These are phyloP conservation scores for Backusella westeae DNA, from an alignment of 192 early-diverging fungal genomes.

Conservation along the genomic window DNA sequence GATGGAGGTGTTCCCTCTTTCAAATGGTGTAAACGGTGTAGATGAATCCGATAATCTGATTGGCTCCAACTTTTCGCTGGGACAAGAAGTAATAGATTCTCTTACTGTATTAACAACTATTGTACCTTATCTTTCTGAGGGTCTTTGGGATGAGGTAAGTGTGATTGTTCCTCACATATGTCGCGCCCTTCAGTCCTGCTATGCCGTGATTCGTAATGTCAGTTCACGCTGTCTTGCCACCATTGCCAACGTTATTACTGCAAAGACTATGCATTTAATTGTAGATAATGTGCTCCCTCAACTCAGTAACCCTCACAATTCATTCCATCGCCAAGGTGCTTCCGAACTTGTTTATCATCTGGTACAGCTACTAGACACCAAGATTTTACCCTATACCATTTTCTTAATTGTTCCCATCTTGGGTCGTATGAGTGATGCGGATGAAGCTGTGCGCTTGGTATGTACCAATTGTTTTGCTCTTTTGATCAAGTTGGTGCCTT, in stretches of 20 bases:
- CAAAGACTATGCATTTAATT: conserved; percentile 73
- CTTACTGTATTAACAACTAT: conserved; percentile 72
- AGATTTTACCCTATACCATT: conserved; percentile 93
- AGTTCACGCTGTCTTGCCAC: conserved; percentile 78
- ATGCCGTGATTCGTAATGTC: conserved; percentile 73
- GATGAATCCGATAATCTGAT: conserved; percentile 29
- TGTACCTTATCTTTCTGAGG: conserved; percentile 56
- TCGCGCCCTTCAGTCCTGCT: conserved; percentile 62
- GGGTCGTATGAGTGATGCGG: conserved; percentile 93
- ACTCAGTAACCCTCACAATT: conserved; percentile 67
- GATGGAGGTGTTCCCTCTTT: conserved; percentile 37
- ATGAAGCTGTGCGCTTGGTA: conserved; percentile 86
- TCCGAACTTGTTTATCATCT: conserved; percentile 82
- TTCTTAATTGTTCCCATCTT: conserved; percentile 97
- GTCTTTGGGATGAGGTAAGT: conserved; percentile 37
- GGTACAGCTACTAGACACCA: conserved; percentile 72
- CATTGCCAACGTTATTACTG: conserved; percentile 65
- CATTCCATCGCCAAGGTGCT: conserved; percentile 80
- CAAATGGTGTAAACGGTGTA: conserved; percentile 20
- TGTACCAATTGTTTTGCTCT: conserved; percentile 95
- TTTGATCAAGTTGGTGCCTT: conserved; percentile 91
- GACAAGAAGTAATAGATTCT: conserved; percentile 76
- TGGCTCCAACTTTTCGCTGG: conserved; percentile 17
- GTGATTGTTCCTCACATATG: conserved; percentile 64
- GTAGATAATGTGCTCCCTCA: conserved; percentile 77